Evolutionary conservation across 495 filamentous ascomycete genomes (phyloP), one percentile per base, ranked within the genome.

Genomic region (Aspergillus asperescens): DNA sequence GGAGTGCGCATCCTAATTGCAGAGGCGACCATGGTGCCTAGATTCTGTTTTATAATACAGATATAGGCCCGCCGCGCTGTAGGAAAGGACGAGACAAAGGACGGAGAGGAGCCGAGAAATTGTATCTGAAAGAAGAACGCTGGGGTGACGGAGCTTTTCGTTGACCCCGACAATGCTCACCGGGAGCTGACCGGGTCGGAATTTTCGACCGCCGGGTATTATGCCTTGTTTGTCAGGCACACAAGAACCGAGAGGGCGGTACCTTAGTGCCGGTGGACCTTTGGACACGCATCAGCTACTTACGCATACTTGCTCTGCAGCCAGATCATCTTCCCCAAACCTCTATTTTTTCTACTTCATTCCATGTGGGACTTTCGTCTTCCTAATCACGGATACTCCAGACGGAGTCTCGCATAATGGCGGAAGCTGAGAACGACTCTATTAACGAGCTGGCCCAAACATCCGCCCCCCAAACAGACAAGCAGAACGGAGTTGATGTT

Each of bases 1-100:
- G 71, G 69, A 52, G 68, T 67, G 71, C 73, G 71, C 71, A 76
- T 76, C 57, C 70, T 66, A 52, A 72, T 67, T 66, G 62, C 68
- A 63, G 67, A 66, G 67, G 70, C 72, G 66, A 72, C 73, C 71
- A 74, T 71, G 40, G 59, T 65, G 69, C 56, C 61, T 37, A 55
- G 60, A 61, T 66, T 62, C 65, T 64, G 62, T 51, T 50, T 53
- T 61, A 45, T 52, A 40, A 61, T 53, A 61, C 37, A 64, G 60
- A 59, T 49, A 59, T 43, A 59, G 50, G 52, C 65, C 66, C 69
- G 62, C 54, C 42, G 58, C 53, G 54, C 62, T 64, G 62, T 54
- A 9, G 45, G 23, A 55, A 44, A 40, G 18, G 23, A 53, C 37
- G 29, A 23, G 48, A 54, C 52, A 28, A 50, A 27, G 57, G 71